Evolutionary conservation across 345 rosid species (phyloP).

Genomic region (Clarkia xantiana): DNA sequence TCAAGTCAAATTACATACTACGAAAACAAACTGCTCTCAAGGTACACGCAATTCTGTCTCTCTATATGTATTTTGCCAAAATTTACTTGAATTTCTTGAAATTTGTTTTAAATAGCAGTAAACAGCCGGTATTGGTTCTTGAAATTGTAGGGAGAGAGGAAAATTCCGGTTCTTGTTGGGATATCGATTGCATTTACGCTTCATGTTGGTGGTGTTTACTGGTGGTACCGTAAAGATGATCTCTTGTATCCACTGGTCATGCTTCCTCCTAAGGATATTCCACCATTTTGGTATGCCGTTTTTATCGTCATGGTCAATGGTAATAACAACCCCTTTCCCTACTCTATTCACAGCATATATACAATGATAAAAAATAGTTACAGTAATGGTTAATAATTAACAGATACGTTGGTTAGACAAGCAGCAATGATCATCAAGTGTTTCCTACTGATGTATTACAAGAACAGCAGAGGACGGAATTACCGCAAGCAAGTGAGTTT

Average conservation of each 20-base stretch:
- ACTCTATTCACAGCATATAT: neutral
- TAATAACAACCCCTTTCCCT: conserved; percentile 24
- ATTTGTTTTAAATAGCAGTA: neutral
- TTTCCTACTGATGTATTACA: conserved; percentile 74
- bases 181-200: conserved; percentile 53
- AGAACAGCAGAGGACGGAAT: conserved; percentile 85
- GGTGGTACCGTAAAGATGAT: conserved; percentile 94
- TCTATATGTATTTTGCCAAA: too few relatives aligned
- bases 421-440: conserved; percentile 85
- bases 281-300: conserved; percentile 98
- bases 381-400: neutral
- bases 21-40: conserved; percentile 93
- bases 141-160: conserved; percentile 82
- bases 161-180: conserved; percentile 58
- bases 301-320: conserved; percentile 92
- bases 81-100: too few relatives aligned
- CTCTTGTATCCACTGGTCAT: conserved; percentile 77
- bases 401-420: conserved; percentile 93
- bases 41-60: conserved; percentile 24
- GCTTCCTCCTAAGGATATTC: conserved; percentile 94
- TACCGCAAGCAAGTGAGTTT: conserved; percentile 79
- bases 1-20: conserved; percentile 92
- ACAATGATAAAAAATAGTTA: neutral
- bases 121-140: conserved; percentile 15
- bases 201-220: conserved; percentile 76